Evolutionary conservation across 331 rosid species (phyloP).

Genomic region (Malus hybrid): DNA sequence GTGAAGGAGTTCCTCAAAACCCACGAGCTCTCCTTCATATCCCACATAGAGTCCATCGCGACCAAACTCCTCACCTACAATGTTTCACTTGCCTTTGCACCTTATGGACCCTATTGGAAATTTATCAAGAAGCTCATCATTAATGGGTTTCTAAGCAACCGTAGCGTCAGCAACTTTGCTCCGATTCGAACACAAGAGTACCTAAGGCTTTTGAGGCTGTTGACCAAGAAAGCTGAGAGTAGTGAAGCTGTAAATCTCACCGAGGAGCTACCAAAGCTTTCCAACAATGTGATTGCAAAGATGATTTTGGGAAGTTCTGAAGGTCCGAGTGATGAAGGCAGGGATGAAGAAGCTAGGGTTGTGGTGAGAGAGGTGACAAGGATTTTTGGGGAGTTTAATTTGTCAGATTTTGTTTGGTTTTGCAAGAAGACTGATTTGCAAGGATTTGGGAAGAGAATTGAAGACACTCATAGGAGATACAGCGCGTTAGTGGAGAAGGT

Average conservation of each 20-base stretch:
- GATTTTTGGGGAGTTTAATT: conserved; percentile 42
- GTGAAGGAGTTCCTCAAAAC: conserved; percentile 42
- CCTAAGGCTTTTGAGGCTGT: background rate
- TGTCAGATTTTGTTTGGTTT: conserved; percentile 36
- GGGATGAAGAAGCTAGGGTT: conserved; percentile 29
- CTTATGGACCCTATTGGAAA: conserved; percentile 48
- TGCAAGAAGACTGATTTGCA: conserved; percentile 38
- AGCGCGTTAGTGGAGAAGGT: conserved; percentile 6
- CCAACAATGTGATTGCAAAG: conserved; percentile 30
- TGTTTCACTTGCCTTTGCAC: conserved; percentile 38
- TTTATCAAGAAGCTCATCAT: conserved; percentile 44
- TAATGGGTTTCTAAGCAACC: conserved; percentile 36
- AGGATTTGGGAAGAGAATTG: conserved; percentile 33
- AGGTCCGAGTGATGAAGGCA: background rate
- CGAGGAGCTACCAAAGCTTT: conserved; percentile 35
- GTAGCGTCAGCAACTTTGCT: conserved; percentile 15
- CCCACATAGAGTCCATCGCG: conserved; percentile 21
- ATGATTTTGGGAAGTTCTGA: conserved; percentile 27
- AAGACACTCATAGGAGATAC: conserved; percentile 17
- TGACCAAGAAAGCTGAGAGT: conserved; percentile 17
- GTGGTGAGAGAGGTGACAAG: conserved; percentile 29
- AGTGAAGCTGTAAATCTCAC: conserved; percentile 27
- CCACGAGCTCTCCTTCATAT: conserved; percentile 32
- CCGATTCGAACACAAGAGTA: conserved; percentile 22
- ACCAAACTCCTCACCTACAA: conserved; percentile 30